These are phyloP conservation scores for Solanum hybrid DNA, from an alignment of 305 asterid genomes.

Conservation along the genomic window DNA sequence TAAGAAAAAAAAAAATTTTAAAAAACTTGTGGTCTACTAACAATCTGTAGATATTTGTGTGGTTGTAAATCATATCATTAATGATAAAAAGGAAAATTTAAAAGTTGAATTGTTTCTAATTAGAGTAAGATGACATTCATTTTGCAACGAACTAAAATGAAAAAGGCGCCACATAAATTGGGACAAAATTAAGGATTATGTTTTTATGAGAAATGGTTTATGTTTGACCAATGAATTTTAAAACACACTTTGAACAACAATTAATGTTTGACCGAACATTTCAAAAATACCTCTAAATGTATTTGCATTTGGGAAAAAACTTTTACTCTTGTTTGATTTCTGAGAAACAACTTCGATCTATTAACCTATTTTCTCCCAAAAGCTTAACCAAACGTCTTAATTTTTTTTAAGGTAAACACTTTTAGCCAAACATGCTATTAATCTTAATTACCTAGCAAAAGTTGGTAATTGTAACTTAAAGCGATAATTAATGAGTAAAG, in stretches of 20 bases:
- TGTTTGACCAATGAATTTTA: neutral
- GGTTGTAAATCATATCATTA: too few species aligned
- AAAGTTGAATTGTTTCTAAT: neutral
- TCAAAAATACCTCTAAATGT: neutral
- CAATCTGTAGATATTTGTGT: too few species aligned
- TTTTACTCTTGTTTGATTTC: neutral
- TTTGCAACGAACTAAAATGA: too few species aligned
- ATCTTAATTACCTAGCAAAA: neutral
- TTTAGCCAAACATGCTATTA: neutral
- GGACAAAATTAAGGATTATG: neutral
- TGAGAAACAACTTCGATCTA: neutral
- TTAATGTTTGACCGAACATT: too few species aligned
- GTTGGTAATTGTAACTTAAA: neutral
- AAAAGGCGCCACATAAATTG: neutral
- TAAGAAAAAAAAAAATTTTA: too few species aligned
- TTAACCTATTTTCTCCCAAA: neutral
- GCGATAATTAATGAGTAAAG: neutral
- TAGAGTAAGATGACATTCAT: too few species aligned
- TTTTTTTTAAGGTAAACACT: too few species aligned
- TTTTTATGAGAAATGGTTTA: neutral
- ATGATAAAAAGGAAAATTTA: neutral
- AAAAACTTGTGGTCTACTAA: neutral
- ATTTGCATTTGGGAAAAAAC: neutral
- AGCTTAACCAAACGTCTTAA: neutral
- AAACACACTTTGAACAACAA: neutral